These are phyloP conservation scores for Verruconis gallopava DNA, from an alignment of 2,329 filamentous ascomycete species.

Conservation along the genomic window DNA sequence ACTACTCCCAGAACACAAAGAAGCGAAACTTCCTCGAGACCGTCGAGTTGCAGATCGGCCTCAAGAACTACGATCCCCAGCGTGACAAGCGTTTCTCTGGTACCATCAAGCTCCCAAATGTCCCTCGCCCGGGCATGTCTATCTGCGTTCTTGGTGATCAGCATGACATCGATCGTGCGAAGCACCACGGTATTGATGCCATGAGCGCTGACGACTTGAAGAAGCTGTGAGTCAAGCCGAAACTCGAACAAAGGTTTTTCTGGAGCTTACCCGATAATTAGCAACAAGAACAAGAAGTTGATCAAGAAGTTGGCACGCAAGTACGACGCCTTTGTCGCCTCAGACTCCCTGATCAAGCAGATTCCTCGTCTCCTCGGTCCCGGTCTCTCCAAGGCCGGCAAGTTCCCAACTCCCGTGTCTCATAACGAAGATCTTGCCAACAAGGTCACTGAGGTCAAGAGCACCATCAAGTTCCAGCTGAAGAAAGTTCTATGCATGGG, in stretches of 20 bases:
- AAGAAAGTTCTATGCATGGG: conserved; percentile 99
- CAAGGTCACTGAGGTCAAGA: conserved; percentile 99
- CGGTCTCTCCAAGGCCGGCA: conserved; percentile 97
- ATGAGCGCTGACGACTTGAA: conserved; percentile 98
- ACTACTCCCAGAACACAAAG: conserved; percentile 92
- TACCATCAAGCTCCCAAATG: conserved; percentile 86
- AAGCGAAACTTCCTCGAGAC: conserved; percentile 87
- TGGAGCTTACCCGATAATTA: too few relatives aligned
- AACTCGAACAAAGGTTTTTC: conserved; percentile 9
- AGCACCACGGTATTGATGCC: conserved; percentile 96
- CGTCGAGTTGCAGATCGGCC: conserved; percentile 53
- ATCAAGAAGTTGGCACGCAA: conserved; percentile 76
- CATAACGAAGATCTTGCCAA: conserved; percentile 84
- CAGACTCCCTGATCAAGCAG: conserved; percentile 97
- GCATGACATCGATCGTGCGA: conserved; percentile 99
- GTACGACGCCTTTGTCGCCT: conserved; percentile 98
- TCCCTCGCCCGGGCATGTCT: conserved; percentile 83
- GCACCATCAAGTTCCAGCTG: conserved; percentile 99
- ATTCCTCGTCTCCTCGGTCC: conserved; percentile 98
- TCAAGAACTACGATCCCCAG: conserved; percentile 59
- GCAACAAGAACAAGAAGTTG: conserved; percentile 10
- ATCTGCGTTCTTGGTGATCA: conserved; percentile 83
- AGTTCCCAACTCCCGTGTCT: conserved; percentile 98
- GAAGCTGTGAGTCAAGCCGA: conserved; percentile 86
- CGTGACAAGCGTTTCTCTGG: conserved; percentile 99